Base-by-base conservation (phyloP, 2,329 filamentous ascomycete species). In the Nemania diffusa region DNA sequence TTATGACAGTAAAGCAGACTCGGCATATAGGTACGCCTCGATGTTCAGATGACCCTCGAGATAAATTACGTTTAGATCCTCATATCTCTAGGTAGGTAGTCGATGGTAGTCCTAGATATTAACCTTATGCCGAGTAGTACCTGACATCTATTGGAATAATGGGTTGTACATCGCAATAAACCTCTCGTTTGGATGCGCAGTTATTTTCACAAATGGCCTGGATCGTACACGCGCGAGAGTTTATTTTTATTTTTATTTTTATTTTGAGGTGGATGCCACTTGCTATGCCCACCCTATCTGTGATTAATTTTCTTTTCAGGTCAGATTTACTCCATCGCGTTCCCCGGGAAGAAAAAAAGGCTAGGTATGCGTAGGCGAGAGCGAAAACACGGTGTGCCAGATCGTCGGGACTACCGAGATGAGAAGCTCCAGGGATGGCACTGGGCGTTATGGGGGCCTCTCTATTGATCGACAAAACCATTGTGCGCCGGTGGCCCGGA, bases 401-500 rank as follows among this genome's bases (percentile, higher is more conserved):
- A 62, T 58, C 44, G 57, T 55, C 65, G 65, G 65, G 62, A 65
- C 65, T 58, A 57, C 65, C 65, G 65, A 68, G 65, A 64, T 67
- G 60, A 63, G 48, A 46, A 27, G 62, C 29, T 57, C 27, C 62
- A 65, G 57, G 65, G 62, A 57, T 60, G 52, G 52, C 34, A 53
- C 34, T 57, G 42, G 51, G 48, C 20, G 32, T 27, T 22, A 57
- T 44, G 55, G 55, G 53, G 22, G 29, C 34, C 40, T 48, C 17
- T 53, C 46, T 40, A 48, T 29, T 56, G 50, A 64, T 67, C 56
- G 60, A 46, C 50, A 26, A 42, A 27, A 29, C 9, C 26, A 67
- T 56, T 63, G 26, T 55, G 42, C 55, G 53, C 56, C 56, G 51
- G 65, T 58, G 15, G 29, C 51, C 52, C 61, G 62, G 62, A 65